Base-by-base conservation (phyloP, 176 grass and related monocot species). In the Zizania latifolia region DNA sequence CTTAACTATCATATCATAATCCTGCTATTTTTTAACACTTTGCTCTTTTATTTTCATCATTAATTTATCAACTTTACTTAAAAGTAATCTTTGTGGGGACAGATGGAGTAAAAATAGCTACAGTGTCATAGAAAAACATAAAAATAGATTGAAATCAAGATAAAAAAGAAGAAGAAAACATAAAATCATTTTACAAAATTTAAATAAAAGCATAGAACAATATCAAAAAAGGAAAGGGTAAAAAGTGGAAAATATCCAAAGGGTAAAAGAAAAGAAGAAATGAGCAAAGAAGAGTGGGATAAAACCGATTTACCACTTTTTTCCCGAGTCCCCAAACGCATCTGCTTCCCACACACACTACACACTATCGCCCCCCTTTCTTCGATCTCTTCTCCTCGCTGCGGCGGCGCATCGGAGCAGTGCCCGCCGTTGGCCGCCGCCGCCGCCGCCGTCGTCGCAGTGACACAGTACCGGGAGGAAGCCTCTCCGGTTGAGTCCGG, bases 281-380 rank as follows among this genome's bases (percentile, higher is more conserved):
- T n/a, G 46, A 46, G n/a, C 6, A 53, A 5, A 15, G 59, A 46
- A 24, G 30, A 51, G 12, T 38, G 32, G 17, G 11, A 5, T 46
- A 15, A 68, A 81, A 75, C 38, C 17, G 11, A 21, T 60, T 53
- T 53, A 53, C 48, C 68, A n/a, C n/a, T 15, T 19, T 69, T 83
- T 48, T 64, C 19, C 14, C 30, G 45, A 80, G 40, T 28, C 63
- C 34, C 13, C 30, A 12, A 48, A 65, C 60, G 6, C 53, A 69
- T 65, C 78, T 77, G 72, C 58, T 23, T 38, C 6, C 23, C 63
- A 48, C 4, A 4, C 35, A 2, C 48, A 55, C 78, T 45, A 2
- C 48, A 55, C 78, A 36, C 28, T 34, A 15, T 43, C 57, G 72
- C n/a, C 26, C 70, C 19, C 55, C 43, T 24, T 31, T 36, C 10